Base-by-base conservation (phyloP, 495 filamentous ascomycete genomes). In the Aspergillus kassunensis region DNA sequence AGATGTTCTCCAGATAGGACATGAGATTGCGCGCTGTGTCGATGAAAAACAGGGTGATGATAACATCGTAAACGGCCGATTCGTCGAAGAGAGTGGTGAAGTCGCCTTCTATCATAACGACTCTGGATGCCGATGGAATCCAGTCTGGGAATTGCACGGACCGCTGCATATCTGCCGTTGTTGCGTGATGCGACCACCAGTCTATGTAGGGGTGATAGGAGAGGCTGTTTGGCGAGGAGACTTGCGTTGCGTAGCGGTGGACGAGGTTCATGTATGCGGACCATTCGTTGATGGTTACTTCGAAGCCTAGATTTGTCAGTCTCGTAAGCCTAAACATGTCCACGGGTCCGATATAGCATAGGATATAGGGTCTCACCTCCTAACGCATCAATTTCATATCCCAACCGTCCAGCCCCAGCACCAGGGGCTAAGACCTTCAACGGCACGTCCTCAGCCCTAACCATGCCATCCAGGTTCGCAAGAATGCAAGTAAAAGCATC, bases 21-120 rank as follows among this genome's bases (percentile, higher is more conserved):
- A 72, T 57, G 5, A 77, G 52, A 41, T 78, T 76, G 12, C 68
- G 63, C 1, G 75, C 75, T 6, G 75, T 79, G 56, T 79, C 75
- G 49, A 79, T 72, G 61, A 79, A 77, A 57, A 79, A 79, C 20
- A 77, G 60, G 1, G 75, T 75, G 0, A 75, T 69, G 4, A 76
- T 56, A 4, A 69, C 67, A 23, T 79, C 68, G 43, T 68, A 77
- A 21, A 40, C 47, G 1, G 50, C 52, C 0, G 50, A 36, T 9
- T 40, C 39, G 0, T 15, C 6, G 34, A 63, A 66, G 1, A 49
- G 44, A 12, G 53, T 63, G 5, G 67, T 67, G 49, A 79, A 77
- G 53, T 77, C 72, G 18, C 75, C 75, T 40, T 76, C 73, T n/a
- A 68, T 57, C 18, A 58, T 44, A 3, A 64, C 19, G 6, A 62